phyloP scores from a whole-genome alignment of 768 basidiomycete species.

The Kwoniella sp. region DNA sequence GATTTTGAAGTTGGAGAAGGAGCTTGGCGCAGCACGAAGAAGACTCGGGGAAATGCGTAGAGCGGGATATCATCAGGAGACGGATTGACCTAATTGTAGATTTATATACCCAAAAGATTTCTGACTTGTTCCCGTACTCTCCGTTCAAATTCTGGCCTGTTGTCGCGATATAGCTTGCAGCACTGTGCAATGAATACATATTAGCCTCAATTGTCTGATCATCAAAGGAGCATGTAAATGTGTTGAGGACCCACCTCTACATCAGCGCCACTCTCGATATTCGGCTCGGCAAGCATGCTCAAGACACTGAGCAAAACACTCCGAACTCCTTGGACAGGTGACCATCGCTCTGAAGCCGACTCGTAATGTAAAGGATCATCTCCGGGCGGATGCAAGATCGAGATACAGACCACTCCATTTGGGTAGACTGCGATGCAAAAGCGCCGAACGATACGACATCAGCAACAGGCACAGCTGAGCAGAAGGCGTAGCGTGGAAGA shows the following conservation, averaged over 20 bases:
- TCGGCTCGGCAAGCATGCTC: constrained; percentile 98
- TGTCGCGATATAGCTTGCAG: constrained; percentile 93
- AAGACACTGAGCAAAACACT: constrained; percentile 95
- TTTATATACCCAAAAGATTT: constrained; percentile 71
- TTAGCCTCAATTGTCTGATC: neutral
- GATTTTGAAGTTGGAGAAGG: constrained; percentile 93
- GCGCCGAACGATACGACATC: neutral
- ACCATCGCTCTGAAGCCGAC: constrained; percentile 93
- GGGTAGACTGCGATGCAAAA: constrained; percentile 72
- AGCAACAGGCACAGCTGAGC: too few relatives aligned
- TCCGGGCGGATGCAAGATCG: constrained; percentile 85
- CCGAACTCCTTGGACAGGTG: constrained; percentile 97
- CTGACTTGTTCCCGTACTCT: constrained; percentile 78
- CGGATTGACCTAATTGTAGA: constrained; percentile 31
- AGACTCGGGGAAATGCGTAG: constrained; percentile 56
- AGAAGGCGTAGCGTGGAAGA: too few relatives aligned
- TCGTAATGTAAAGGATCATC: constrained; percentile 75
- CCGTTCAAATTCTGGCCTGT: constrained; percentile 84
- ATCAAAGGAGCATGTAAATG: neutral
- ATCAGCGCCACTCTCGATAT: constrained; percentile 95
- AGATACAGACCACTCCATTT: constrained; percentile 96
- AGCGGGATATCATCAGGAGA: constrained; percentile 53
- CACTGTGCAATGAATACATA: constrained; percentile 62
- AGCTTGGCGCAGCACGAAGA: constrained; percentile 67
- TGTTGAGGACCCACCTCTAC: constrained; percentile 59